phyloP scores from a whole-genome alignment of 345 rosid species.

The Pugionium cornutum region DNA sequence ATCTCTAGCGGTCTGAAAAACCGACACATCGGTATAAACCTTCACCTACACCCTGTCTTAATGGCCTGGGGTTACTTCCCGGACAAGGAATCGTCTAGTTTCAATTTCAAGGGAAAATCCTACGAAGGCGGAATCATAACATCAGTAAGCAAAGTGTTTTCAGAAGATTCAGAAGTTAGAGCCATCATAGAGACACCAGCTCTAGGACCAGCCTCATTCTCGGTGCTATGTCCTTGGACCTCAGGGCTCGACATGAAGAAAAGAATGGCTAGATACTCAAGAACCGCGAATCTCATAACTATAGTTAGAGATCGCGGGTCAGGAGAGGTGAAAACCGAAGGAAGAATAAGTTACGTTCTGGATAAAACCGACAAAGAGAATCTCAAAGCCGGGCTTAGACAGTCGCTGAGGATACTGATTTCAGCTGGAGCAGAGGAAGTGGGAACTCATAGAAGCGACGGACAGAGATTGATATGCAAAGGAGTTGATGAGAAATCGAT shows the following conservation, averaged over 20 bases:
- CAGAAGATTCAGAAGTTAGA: conserved; percentile 42
- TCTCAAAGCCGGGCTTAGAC: conserved; percentile 49
- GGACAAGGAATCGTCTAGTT: conserved; percentile 44
- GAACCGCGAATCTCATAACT: conserved; percentile 52
- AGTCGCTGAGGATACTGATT: conserved; percentile 50
- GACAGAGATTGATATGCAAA: conserved; percentile 49
- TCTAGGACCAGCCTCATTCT: conserved; percentile 49
- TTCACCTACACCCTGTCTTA: conserved; percentile 75
- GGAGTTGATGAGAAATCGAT: conserved; percentile 44
- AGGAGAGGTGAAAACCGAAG: conserved; percentile 51
- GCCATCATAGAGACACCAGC: conserved; percentile 64
- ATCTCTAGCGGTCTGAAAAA: conserved; percentile 77
- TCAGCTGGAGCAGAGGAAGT: conserved; percentile 73
- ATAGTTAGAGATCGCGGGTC: conserved; percentile 53
- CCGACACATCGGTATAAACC: conserved; percentile 67
- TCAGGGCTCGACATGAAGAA: conserved; percentile 54
- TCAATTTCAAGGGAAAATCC: conserved; percentile 43
- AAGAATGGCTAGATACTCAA: conserved; percentile 50
- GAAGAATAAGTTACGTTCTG: conserved; percentile 42
- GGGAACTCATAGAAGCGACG: conserved; percentile 62
- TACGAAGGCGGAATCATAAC: conserved; percentile 68
- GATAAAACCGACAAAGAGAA: conserved; percentile 46
- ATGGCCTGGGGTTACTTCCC: conserved; percentile 98
- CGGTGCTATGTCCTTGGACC: conserved; percentile 50
- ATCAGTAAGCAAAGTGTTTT: conserved; percentile 49